Evolutionary conservation across 2,329 filamentous ascomycete genomes (phyloP).

Genomic region (Alternaria hordeiaustralica): DNA sequence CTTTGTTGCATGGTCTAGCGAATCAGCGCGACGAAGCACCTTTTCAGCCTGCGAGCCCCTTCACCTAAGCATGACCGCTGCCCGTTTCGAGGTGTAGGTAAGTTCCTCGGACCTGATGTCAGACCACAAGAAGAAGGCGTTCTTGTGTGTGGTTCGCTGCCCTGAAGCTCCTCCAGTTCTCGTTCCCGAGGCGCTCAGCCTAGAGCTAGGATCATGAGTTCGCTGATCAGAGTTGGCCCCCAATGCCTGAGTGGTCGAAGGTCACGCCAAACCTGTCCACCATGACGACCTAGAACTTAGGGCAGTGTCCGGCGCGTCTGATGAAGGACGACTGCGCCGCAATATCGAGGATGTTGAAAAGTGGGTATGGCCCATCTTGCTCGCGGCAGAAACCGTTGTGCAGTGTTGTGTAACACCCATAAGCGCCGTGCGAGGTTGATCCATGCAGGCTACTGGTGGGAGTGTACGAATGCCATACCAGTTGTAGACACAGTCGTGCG

Average conservation of each 20-base stretch:
- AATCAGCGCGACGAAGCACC: conserved; percentile 12
- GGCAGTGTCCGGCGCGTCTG: background rate
- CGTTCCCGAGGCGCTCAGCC: conserved; percentile 11
- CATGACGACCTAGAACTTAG: background rate
- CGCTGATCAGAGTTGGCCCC: conserved; percentile 9
- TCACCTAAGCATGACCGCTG: conserved; percentile 10
- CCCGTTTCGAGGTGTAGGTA: conserved; percentile 1
- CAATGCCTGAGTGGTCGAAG: conserved; percentile 6
- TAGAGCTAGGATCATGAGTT: conserved; percentile 23
- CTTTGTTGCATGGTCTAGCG: conserved; percentile 12
- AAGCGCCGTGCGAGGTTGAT: conserved; percentile 13
- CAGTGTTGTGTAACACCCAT: conserved; percentile 11
- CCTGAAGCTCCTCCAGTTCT: conserved; percentile 7
- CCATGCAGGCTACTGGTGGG: conserved; percentile 8
- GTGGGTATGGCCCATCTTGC: conserved; percentile 11
- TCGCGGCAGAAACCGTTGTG: conserved; percentile 8
- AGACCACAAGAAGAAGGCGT: conserved; percentile 11
- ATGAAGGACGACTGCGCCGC: conserved; percentile 10
- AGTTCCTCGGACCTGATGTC: background rate
- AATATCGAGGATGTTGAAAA: conserved; percentile 9
- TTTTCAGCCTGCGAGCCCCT: conserved; percentile 7
- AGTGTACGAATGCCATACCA: conserved; percentile 1
- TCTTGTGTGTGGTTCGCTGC: conserved; percentile 6
- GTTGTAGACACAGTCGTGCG: conserved; percentile 5
- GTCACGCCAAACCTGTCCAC: background rate